Base-by-base conservation (phyloP, 2,329 filamentous ascomycete genomes). In the Gnomoniopsis smithogilvyi region DNA sequence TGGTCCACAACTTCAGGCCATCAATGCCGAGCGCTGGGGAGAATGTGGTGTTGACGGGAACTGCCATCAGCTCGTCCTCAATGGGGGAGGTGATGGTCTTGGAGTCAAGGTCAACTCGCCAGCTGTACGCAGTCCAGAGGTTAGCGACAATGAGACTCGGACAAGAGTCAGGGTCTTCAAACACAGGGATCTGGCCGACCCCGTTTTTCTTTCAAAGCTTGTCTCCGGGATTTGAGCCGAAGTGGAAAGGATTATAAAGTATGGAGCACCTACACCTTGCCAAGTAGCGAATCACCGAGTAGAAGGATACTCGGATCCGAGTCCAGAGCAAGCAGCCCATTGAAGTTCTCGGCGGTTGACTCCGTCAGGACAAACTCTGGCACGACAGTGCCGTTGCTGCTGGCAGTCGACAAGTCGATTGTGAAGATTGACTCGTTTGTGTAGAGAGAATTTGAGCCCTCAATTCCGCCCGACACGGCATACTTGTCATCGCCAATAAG, bases 371-470 rank as follows among this genome's bases (percentile, higher is more conserved):
- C 57, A 17, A 56, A 46, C 38, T 50, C 56, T 12, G 50, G 19
- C 21, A 30, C 41, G 34, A 33, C 15, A 14, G 54, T 61, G 43
- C 50, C 50, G 34, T 52, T 52, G 33, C n/a, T 24, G 34, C 10
- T 41, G 1, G 50, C 50, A 10, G 15, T 24, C 10, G 12, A 12
- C 34, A 60, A 54, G 41, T 62, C 58, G 24, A 60, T 55, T 3
- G 61, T 62, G 48, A 57, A 62, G 50, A 62, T 54, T 3, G 61
- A 60, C 51, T 62, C 61, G 38, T 62, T 60, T 8, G 49, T 54
- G 50, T 62, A 62, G 34, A 49, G 8, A 8, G 26, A 30, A 30
- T 30, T 30, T 54, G 51, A 60, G 15, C 50, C 58, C 50, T 12
- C 53, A 21, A 62, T 47, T 24, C 61, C 58, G 21, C 52, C 56